Conservation (phyloP, 768 basidiomycete genomes). For the Mycena venus region DNA sequence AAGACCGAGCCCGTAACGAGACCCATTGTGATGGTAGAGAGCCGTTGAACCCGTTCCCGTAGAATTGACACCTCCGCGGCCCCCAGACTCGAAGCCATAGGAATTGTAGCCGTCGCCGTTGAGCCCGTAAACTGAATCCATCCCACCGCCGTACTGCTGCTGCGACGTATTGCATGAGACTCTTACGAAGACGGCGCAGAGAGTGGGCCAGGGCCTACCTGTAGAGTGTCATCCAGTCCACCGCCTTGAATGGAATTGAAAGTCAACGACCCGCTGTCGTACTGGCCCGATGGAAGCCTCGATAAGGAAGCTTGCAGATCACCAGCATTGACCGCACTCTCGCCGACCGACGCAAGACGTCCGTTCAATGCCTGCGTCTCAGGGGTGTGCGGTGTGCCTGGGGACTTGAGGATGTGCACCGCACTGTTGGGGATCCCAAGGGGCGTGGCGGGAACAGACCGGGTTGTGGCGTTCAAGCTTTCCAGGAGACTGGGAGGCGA, state of each 20-base stretch:
- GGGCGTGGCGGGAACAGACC: conserved; percentile 89
- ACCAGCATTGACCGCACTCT: conserved; percentile 60
- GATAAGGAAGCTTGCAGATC: conserved; percentile 84
- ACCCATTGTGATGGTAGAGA: conserved; percentile 81
- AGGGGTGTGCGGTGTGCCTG: conserved; percentile 75
- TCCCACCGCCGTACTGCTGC: conserved; percentile 62
- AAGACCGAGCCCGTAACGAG: conserved; percentile 80
- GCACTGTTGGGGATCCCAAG: conserved; percentile 67
- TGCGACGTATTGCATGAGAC: conserved; percentile 9
- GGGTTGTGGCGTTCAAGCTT: conserved; percentile 69
- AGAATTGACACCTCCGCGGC: conserved; percentile 50
- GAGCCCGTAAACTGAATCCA: conserved; percentile 68
- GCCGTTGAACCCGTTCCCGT: conserved; percentile 76
- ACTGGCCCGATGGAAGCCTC: conserved; percentile 70
- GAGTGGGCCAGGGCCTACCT: conserved; percentile 55
- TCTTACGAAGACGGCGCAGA: conserved; percentile 23
- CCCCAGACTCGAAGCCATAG: conserved; percentile 68
- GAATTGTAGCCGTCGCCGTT: conserved; percentile 68
- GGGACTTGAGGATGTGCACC: conserved; percentile 71
- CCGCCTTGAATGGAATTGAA: conserved; percentile 67
- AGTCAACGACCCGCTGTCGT: conserved; percentile 65
- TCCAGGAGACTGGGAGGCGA: conserved; percentile 81
- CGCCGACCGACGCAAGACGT: conserved; percentile 69
- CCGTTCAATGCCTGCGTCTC: conserved; percentile 73
- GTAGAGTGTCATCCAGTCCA: conserved; percentile 64